These are phyloP conservation scores for Teunomyces funiuensis DNA, from an alignment of 805 yeast genomes.

Conservation along the genomic window DNA sequence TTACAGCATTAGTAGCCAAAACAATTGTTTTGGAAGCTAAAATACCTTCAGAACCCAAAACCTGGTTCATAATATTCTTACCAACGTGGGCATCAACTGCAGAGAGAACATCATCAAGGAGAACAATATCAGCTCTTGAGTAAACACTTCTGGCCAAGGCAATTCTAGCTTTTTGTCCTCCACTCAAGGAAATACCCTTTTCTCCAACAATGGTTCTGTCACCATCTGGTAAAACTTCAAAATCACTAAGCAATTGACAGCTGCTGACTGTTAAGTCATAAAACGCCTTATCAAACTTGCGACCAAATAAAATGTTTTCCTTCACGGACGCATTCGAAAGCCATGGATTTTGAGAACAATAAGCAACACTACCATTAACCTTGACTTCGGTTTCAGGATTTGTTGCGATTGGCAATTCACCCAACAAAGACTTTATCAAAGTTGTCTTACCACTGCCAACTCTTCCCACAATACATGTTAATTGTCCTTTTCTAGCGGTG, in stretches of 20 bases:
- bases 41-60: slow-evolving; percentile 48
- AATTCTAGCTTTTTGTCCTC: slow-evolving; percentile 65
- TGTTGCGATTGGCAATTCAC: slow-evolving; percentile 45
- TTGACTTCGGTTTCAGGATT: slow-evolving; percentile 14
- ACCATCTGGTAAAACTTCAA: slow-evolving; percentile 50
- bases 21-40: slow-evolving; percentile 53
- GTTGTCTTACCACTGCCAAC: slow-evolving; percentile 73
- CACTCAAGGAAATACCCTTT: slow-evolving; percentile 59
- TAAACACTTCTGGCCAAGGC: slow-evolving; percentile 71
- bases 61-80: slow-evolving; percentile 50
- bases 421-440: slow-evolving; percentile 52
- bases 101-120: slow-evolving; percentile 64
- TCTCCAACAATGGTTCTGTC: slow-evolving; percentile 59
- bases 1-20: slow-evolving; percentile 57
- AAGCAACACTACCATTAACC: slow-evolving; percentile 49
- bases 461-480: slow-evolving; percentile 62
- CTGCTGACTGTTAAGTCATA: slow-evolving; percentile 47
- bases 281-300: slow-evolving; percentile 39
- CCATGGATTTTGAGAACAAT: slow-evolving; percentile 62
- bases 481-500: slow-evolving; percentile 49
- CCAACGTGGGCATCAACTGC: slow-evolving; percentile 77
- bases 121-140: slow-evolving; percentile 54
- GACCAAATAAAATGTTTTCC: slow-evolving; percentile 54
- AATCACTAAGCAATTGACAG: slow-evolving; percentile 50
- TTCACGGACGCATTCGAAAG: slow-evolving; percentile 50